Percentiles rank a stretch among this genome's conserved stretches.
phyloP scores from a whole-genome alignment of 768 basidiomycete species.

The Hygrocybe punicea region DNA sequence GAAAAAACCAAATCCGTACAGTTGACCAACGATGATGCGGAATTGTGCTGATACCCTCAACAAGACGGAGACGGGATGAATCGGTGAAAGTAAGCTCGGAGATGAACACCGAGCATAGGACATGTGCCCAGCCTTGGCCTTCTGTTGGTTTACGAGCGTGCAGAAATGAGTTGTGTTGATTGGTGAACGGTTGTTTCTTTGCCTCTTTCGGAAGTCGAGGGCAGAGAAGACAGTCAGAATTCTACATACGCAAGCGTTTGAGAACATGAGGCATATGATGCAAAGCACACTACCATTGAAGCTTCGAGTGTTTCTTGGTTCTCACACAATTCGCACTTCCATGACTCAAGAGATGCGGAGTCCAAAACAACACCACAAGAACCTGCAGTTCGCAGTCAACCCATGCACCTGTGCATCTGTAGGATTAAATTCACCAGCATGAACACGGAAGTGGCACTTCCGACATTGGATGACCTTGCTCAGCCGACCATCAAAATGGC shows the following conservation, averaged over 20 bases:
- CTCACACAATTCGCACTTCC: constrained; percentile 85
- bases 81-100: constrained; percentile 84
- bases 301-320: constrained; percentile 81
- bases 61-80: constrained; percentile 64
- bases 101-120: constrained; percentile 84
- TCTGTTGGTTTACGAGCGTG: constrained; percentile 87
- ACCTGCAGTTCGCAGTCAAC: constrained; percentile 36
- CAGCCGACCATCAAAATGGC: constrained; percentile 68
- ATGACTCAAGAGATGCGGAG: constrained; percentile 60
- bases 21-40: constrained; percentile 67
- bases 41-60: constrained; percentile 81
- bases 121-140: constrained; percentile 89
- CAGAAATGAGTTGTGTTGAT: constrained; percentile 60
- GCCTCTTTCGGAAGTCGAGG: constrained; percentile 56
- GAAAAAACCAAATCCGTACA: constrained; percentile 43
- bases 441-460: constrained; percentile 72
- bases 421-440: constrained; percentile 57
- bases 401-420: constrained; percentile 7
- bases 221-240: constrained; percentile 81
- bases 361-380: constrained; percentile 68
- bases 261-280: constrained; percentile 6
- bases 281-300: constrained; percentile 53
- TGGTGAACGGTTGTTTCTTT: constrained; percentile 44
- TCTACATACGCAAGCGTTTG: constrained; percentile 41
- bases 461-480: constrained; percentile 81